phyloP scores from a whole-genome alignment of 2,329 filamentous ascomycete species.

The Epichloe typhina region DNA sequence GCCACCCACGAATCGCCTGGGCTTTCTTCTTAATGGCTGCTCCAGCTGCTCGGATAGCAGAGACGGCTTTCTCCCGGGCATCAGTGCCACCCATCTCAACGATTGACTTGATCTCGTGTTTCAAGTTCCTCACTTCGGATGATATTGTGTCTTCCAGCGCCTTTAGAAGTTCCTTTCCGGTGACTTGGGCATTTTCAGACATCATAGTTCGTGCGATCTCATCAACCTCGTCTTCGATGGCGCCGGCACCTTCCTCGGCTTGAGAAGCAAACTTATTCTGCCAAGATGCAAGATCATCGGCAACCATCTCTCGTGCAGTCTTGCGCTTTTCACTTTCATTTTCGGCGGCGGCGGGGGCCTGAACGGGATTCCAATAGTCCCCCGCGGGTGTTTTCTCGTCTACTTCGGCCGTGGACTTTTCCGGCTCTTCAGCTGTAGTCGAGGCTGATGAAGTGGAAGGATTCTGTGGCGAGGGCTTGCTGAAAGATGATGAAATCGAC shows the following conservation, averaged over 20 bases:
- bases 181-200: conserved; percentile 48
- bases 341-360: conserved; percentile 31
- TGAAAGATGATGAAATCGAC: conserved; percentile 20
- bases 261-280: conserved; percentile 78
- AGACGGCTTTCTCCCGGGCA: conserved; percentile 29
- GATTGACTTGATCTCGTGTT: conserved; percentile 51
- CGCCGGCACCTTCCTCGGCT: conserved; percentile 61
- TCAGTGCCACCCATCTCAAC: conserved; percentile 32
- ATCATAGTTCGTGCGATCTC: conserved; percentile 45
- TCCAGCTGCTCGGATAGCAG: conserved; percentile 52
- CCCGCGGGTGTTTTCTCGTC: conserved; percentile 11
- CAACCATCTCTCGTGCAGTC: conserved; percentile 52
- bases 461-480: conserved; percentile 21
- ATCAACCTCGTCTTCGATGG: conserved; percentile 58
- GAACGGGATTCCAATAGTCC: conserved; percentile 22
- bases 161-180: conserved; percentile 53
- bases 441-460: conserved; percentile 20
- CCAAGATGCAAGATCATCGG: conserved; percentile 71
- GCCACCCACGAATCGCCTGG: conserved; percentile 66
- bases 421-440: conserved; percentile 8
- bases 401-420: conserved; percentile 15
- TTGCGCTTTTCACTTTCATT: conserved; percentile 42
- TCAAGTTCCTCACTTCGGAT: conserved; percentile 51
- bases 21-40: conserved; percentile 64
- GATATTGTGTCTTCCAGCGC: conserved; percentile 56